Evolutionary conservation across 2,329 filamentous ascomycete species (phyloP).

Genomic region (Daldinia sp.): DNA sequence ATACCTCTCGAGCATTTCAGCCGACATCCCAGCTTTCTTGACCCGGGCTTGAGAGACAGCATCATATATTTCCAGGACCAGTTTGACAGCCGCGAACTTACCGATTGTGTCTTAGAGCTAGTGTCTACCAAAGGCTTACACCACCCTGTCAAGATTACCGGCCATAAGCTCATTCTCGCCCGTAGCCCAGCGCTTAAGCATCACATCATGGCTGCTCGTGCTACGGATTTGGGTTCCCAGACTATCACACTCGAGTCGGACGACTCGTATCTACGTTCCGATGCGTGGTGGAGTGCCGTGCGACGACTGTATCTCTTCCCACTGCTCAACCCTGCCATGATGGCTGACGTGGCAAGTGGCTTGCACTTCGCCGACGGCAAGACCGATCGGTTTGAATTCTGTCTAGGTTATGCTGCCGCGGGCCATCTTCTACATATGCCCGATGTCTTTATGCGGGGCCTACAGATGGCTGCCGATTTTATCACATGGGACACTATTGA

Average conservation of each 20-base stretch:
- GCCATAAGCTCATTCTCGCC: slow-evolving; percentile 64
- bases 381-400: slow-evolving; percentile 59
- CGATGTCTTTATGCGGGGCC: slow-evolving; percentile 63
- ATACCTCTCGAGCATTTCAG: slow-evolving; percentile 38
- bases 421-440: slow-evolving; percentile 66
- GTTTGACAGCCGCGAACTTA: slow-evolving; percentile 51
- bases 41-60: slow-evolving; percentile 42
- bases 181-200: slow-evolving; percentile 57
- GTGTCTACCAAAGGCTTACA: slow-evolving; percentile 49
- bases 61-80: slow-evolving; percentile 49
- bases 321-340: slow-evolving; percentile 52
- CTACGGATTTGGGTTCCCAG: slow-evolving; percentile 47
- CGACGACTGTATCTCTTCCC: slow-evolving; percentile 66
- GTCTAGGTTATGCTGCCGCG: slow-evolving; percentile 71
- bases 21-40: slow-evolving; percentile 35
- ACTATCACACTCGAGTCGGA: slow-evolving; percentile 57
- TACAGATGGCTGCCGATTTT: slow-evolving; percentile 65
- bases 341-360: slow-evolving; percentile 44
- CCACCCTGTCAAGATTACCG: slow-evolving; percentile 56
- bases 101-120: slow-evolving; percentile 55
- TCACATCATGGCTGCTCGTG: slow-evolving; percentile 45
- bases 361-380: slow-evolving; percentile 50
- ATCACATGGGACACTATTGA: slow-evolving; percentile 71
- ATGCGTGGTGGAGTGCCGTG: slow-evolving; percentile 65
- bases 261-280: slow-evolving; percentile 62